These are phyloP conservation scores for Phytophthora sp. DNA, from an alignment of 352 stramenopile species.

Conservation along the genomic window DNA sequence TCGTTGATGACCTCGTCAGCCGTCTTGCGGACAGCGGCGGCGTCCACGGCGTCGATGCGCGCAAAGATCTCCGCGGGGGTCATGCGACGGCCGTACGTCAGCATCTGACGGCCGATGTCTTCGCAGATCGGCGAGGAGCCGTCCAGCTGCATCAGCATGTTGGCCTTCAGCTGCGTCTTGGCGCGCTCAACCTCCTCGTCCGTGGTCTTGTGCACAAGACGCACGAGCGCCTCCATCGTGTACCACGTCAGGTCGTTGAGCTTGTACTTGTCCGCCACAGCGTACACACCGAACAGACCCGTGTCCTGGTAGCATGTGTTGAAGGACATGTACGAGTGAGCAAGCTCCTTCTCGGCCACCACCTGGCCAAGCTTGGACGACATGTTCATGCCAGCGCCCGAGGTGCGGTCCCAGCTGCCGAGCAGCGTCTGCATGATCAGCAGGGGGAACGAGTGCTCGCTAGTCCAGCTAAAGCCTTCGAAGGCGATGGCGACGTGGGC, in stretches of 20 bases:
- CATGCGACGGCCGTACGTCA: constrained; percentile 97
- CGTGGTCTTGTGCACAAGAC: constrained; percentile 95
- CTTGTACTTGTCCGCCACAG: constrained; percentile 94
- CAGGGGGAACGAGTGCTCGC: constrained; percentile 97
- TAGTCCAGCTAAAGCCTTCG: constrained; percentile 98
- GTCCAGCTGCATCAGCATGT: constrained; percentile 99
- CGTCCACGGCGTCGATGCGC: constrained; percentile 98
- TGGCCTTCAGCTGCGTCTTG: constrained; percentile 99
- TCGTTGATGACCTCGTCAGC: constrained; percentile 96
- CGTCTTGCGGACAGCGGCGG: constrained; percentile 91
- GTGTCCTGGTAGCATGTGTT: constrained; percentile 99
- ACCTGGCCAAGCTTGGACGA: constrained; percentile 97
- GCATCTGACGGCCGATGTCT: constrained; percentile 99
- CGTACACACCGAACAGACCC: constrained; percentile 99
- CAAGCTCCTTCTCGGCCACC: constrained; percentile 95
- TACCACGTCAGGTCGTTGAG: constrained; percentile 95
- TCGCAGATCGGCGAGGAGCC: constrained; percentile 98
- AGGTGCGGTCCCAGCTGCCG: constrained; percentile 92
- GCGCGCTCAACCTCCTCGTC: constrained; percentile 97
- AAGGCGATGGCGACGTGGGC: constrained; percentile 98
- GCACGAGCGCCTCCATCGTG: constrained; percentile 95
- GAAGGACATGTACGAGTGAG: constrained; percentile 98
- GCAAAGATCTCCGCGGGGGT: constrained; percentile 99
- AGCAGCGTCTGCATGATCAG: constrained; percentile 98
- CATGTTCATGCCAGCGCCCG: constrained; percentile 94